Base-by-base conservation (phyloP, 768 basidiomycete species). In the Cyathus striatus region DNA sequence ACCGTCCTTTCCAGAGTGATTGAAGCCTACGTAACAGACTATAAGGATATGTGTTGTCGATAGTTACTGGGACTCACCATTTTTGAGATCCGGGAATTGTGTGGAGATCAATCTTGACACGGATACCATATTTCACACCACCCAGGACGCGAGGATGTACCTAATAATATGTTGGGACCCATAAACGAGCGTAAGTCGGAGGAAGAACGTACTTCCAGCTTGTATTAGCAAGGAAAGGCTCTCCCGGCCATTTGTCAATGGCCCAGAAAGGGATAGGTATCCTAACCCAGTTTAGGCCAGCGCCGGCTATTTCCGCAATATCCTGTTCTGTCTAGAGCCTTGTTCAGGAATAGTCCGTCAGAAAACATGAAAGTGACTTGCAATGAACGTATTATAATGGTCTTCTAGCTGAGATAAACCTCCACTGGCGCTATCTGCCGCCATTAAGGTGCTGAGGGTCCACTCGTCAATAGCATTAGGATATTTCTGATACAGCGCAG, bases 61-160 rank as follows among this genome's bases (percentile, higher is more conserved):
- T n/a, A n/a, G n/a, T n/a, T n/a, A n/a, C n/a, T n/a, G n/a, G n/a
- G n/a, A n/a, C 57, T 38, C 43, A 72, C 83, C 83, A 53, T 86
- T 86, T n/a, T 53, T 86, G 85, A 37, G 81, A 83, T 16, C 90
- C 90, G 13, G 90, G 88, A 16, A 83, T 69, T 3, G 86, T 81
- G 52, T 87, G 86, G 38, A 89, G 60, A 59, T 92, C 90, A 10
- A 91, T 65, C 46, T 89, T 81, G 43, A 91, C 80, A 23, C 90
- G 75, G 10, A 93, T 46, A 9, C 90, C 90, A 56, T 92, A 93
- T 60, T 92, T 93, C 42, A 88, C 81, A 81, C 88, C 89, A 92
- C 70, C 73, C 35, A 92, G 57, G 9, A 85, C 73, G 42, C 82
- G 83, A 90, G 64, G 57, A 91, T 83, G 63, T 92, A 91, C 48